phyloP scores from a whole-genome alignment of 768 basidiomycete genomes.

The Lactifluus hygrophoroides region DNA sequence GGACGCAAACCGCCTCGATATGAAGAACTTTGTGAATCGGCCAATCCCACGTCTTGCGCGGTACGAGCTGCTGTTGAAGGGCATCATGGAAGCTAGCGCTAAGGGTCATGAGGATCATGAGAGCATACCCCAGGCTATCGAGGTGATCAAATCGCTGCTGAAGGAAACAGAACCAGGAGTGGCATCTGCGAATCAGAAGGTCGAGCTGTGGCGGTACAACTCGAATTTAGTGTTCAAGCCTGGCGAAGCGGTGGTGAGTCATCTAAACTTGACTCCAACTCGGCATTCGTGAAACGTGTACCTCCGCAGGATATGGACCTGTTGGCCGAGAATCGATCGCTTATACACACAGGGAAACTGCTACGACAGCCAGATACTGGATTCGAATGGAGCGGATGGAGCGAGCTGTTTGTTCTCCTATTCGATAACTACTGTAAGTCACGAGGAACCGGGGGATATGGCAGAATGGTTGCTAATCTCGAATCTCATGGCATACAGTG shows the following conservation, averaged over 20 bases:
- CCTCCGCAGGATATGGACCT: conserved; percentile 73
- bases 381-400: conserved; percentile 84
- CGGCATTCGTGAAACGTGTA: too few relatives aligned
- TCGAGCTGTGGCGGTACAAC: conserved; percentile 83
- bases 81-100: conserved; percentile 69
- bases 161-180: conserved; percentile 88
- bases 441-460: background rate
- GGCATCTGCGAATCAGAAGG: conserved; percentile 75
- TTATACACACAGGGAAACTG: conserved; percentile 78
- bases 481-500: conserved; percentile 40
- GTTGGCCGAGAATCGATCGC: conserved; percentile 67
- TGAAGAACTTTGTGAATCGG: conserved; percentile 89
- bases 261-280: background rate
- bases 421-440: conserved; percentile 91
- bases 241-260: conserved; percentile 57
- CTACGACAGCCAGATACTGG: conserved; percentile 84
- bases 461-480: background rate
- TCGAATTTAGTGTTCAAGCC: conserved; percentile 71
- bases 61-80: conserved; percentile 77
- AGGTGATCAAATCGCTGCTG: conserved; percentile 77
- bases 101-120: conserved; percentile 72
- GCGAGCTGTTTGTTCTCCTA: conserved; percentile 79
- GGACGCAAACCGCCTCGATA: conserved; percentile 74
- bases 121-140: conserved; percentile 77
- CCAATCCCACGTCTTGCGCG: conserved; percentile 86